Percentiles rank a stretch among this genome's conserved stretches.
Conservation (phyloP, 2,329 filamentous ascomycete species). For the Rhytidhysteron rufulum region DNA sequence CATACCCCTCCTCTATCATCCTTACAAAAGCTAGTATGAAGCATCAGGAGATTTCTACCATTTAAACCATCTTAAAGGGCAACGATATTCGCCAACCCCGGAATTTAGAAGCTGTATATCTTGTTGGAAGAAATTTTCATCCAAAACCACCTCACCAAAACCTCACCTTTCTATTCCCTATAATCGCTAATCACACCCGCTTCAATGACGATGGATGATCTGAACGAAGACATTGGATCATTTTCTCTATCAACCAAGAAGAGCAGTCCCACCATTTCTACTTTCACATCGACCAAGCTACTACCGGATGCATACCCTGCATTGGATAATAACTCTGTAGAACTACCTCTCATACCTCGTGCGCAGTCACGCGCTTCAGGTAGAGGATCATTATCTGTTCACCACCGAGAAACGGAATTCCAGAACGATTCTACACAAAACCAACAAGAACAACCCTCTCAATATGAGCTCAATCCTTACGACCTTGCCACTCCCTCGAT, state of each 20-base stretch:
- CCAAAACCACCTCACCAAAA: no score
- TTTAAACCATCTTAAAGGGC: no score
- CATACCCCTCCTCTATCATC: no score
- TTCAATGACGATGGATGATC: neutral
- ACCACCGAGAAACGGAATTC: no score
- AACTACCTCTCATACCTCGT: neutral
- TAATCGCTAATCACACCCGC: no score
- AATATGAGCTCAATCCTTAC: slow-evolving; percentile 14
- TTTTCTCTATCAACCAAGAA: slow-evolving; percentile 4
- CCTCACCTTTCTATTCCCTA: no score
- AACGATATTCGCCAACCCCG: no score
- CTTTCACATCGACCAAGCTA: slow-evolving; percentile 9
- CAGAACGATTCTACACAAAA: neutral
- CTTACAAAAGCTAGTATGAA: no score
- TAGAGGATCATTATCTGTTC: no score
- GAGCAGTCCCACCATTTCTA: slow-evolving; percentile 13
- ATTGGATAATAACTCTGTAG: neutral
- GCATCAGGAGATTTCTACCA: no score
- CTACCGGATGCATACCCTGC: slow-evolving; percentile 1
- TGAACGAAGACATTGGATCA: neutral
- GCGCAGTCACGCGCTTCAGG: neutral
- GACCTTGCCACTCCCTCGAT: slow-evolving; percentile 23
- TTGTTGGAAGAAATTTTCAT: no score
- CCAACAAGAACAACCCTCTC: slow-evolving; percentile 4
- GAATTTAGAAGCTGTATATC: no score